Evolutionary conservation across 2,329 filamentous ascomycete genomes (phyloP), one percentile per base, ranked within the genome.

Genomic region (Fusarium poae): DNA sequence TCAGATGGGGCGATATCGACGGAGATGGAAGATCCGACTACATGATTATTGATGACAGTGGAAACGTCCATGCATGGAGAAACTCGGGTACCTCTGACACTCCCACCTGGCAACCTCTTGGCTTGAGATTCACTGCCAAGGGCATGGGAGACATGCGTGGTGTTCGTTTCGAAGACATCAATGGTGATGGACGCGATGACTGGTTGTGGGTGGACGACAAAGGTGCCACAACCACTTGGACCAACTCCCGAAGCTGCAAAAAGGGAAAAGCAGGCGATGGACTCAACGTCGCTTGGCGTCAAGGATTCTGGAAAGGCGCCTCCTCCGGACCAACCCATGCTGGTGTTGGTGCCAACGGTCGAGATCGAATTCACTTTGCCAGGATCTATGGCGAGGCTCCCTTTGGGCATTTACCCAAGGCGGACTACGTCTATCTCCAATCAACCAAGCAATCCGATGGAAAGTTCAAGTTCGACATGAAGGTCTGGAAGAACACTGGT

Each of bases 91-190:
- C 32, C 34, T 15, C n/a, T 32, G 16, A 55, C 7, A 40, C 15
- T 16, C 42, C 52, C 16, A 8, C 7, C 7, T 81, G 79, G 78
- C 77, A 81, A 57, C 34, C 65, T 1, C 68, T 80, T n/a, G 76
- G 66, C 6, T 5, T 62, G 23, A 43, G 64, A 1, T 76, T 74
- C 27, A 54, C 57, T 2, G 57, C 43, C 18, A 65, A 72, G 49
- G 37, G 37, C 4, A 75, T 68, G 51, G 72, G 72, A 4, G 61
- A 74, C 34, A 18, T 65, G 18, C 32, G 44, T 11, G 74, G 74
- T 5, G 46, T 75, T 5, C 65, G 62, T 2, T 71, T 74, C 12
- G 63, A 68, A 15, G 74, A 76, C 39, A 68, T 76, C 54, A 66
- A 62, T 45, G 59, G 59, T 1, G 55, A 62, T 10, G 49, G 69